Evolutionary conservation across 2,329 filamentous ascomycete species (phyloP), one percentile per base, ranked within the genome.

Genomic region (Cytospora leucostoma): DNA sequence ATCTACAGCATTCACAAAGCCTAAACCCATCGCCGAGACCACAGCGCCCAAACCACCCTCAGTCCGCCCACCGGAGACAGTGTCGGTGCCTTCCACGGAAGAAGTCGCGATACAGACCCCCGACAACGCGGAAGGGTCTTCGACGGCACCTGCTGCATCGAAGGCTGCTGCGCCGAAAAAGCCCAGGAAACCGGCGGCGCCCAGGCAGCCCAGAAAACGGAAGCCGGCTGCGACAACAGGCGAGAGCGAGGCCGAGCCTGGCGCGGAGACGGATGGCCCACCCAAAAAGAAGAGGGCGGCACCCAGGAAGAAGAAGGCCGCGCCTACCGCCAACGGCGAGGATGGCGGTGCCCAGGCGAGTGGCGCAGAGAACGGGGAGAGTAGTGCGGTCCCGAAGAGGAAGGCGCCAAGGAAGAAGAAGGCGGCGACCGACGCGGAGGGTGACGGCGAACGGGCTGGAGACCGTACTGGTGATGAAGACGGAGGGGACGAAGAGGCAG

Each of bases 391-490:
- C 47, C 59, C 57, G 66, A 68, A 65, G 47, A 65, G 19, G 66
- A 68, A 27, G 67, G 65, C 56, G 40, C 47, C 44, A 47, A 66
- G 58, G 37, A 67, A 63, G 58, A 61, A 61, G 37, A 67, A 62
- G 47, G 44, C 21, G 51, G 34, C 27, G 8, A 49, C 34, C 38
- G 33, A 53, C 33, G 52, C 59, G 32, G 60, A 47, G 32, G 40
- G 44, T n/a, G 37, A 52, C 13, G 37, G 13, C 54, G 52, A 21
- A 34, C 44, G 40, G 33, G 52, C 59, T 32, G 19, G 37, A 61
- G 19, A 40, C 66, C 64, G 64, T 64, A 59, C 68, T 65, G 63
- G 68, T 61, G 37, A 71, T 2, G 68, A 66, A 68, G 47, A 62
- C 59, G 21, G 62, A 59, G 55, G 44, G n/a, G 54, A 34, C 11